Evolutionary conservation across 495 filamentous ascomycete species (phyloP).

Genomic region (Aspergillus asperescens): DNA sequence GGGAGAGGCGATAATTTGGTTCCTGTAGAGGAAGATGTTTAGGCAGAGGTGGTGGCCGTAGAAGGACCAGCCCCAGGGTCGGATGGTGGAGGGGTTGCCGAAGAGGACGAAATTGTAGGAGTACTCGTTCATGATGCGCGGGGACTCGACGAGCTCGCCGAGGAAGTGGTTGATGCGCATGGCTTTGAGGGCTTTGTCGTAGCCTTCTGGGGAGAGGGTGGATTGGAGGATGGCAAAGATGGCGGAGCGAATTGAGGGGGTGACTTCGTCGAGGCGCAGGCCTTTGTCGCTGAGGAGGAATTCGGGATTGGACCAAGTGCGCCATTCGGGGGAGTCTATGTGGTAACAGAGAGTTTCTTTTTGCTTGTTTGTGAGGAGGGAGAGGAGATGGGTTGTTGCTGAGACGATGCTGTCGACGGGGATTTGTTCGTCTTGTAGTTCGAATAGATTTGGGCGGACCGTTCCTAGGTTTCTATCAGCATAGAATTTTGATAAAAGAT

Average conservation of each 20-base stretch:
- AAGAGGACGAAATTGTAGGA: slow-evolving; percentile 72
- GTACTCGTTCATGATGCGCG: slow-evolving; percentile 62
- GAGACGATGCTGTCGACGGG: slow-evolving; percentile 51
- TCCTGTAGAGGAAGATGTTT: slow-evolving; percentile 56
- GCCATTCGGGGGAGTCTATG: slow-evolving; percentile 66
- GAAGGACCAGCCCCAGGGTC: slow-evolving; percentile 67
- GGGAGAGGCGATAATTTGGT: slow-evolving; percentile 59
- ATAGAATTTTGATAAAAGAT: background rate
- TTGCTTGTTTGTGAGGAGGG: slow-evolving; percentile 43
- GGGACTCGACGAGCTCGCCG: slow-evolving; percentile 57
- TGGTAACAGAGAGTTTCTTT: slow-evolving; percentile 47
- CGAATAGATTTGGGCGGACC: slow-evolving; percentile 53
- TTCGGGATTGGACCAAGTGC: slow-evolving; percentile 72
- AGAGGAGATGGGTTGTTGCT: slow-evolving; percentile 40
- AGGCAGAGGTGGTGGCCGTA: slow-evolving; percentile 76
- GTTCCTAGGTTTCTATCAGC: slow-evolving; percentile 33
- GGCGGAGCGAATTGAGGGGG: slow-evolving; percentile 34
- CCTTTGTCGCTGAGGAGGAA: slow-evolving; percentile 59
- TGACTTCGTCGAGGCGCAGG: slow-evolving; percentile 58
- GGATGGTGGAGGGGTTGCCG: slow-evolving; percentile 41
- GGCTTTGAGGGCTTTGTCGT: slow-evolving; percentile 60
- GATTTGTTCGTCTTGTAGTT: slow-evolving; percentile 55
- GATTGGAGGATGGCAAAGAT: slow-evolving; percentile 50
- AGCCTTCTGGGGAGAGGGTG: slow-evolving; percentile 62
- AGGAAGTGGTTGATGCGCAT: slow-evolving; percentile 79